These are phyloP conservation scores for Echites panduratus DNA, from an alignment of 257 asterid genomes.

Conservation along the genomic window DNA sequence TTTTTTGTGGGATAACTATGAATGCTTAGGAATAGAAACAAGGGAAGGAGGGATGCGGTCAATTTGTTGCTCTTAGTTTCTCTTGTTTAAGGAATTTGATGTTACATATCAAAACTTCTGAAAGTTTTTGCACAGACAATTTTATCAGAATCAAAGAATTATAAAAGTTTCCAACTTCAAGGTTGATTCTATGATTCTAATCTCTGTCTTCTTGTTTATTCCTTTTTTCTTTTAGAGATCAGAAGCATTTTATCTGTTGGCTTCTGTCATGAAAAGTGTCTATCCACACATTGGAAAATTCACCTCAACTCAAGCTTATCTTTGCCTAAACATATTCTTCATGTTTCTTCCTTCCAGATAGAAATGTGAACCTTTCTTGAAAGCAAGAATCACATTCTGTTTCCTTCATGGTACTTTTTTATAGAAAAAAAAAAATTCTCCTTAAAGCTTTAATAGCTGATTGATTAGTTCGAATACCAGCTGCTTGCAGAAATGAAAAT, in stretches of 20 bases:
- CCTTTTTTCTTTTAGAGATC: slow-evolving; percentile 2
- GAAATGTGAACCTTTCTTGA: slow-evolving; percentile 21
- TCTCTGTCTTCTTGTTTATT: slow-evolving; percentile 10
- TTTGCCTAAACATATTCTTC: slow-evolving; percentile 41
- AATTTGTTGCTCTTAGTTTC: neutral
- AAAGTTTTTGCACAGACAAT: neutral
- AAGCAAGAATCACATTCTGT: slow-evolving; percentile 57
- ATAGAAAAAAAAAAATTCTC: slow-evolving; percentile 20
- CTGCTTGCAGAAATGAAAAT: slow-evolving; percentile 10
- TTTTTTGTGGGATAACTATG: neutral
- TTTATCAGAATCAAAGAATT: slow-evolving; percentile 9
- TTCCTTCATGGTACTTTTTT: slow-evolving; percentile 16
- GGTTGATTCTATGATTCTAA: slow-evolving; percentile 18
- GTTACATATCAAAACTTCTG: neutral
- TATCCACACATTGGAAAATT: slow-evolving; percentile 22
- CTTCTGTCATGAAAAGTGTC: slow-evolving; percentile 19
- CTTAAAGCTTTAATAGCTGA: slow-evolving; percentile 23
- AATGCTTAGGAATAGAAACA: neutral
- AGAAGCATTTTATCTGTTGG: slow-evolving; percentile 10
- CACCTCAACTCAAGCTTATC: slow-evolving; percentile 34
- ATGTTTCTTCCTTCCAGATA: slow-evolving; percentile 35
- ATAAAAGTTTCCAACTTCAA: slow-evolving; percentile 11
- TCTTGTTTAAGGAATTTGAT: neutral
- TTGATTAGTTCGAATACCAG: slow-evolving; percentile 9
- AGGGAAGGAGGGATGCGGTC: neutral